Conservation (phyloP, 2,329 filamentous ascomycete genomes). For the Pseudogymnoascus sp. region DNA sequence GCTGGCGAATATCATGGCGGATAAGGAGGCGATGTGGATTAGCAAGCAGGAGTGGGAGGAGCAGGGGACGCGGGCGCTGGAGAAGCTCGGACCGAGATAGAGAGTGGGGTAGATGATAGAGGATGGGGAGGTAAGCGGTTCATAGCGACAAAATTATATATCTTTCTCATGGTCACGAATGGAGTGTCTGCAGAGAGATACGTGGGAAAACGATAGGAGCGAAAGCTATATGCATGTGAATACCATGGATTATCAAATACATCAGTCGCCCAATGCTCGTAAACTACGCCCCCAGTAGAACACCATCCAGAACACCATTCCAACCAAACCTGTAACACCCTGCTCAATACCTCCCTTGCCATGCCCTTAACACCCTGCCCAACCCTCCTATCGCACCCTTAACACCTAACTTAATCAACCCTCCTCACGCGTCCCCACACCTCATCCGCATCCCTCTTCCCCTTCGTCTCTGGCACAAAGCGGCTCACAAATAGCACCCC, state of each 20-base stretch:
- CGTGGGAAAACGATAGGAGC: not conserved
- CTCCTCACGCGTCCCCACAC: conserved; percentile 68
- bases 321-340: not conserved
- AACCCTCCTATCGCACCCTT: not conserved
- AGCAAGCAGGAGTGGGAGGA: conserved; percentile 96
- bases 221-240: not conserved
- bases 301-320: not conserved
- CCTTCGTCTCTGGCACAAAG: conserved; percentile 80
- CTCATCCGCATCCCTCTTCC: conserved; percentile 74
- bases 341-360: not conserved
- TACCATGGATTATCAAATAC: not conserved
- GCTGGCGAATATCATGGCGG: conserved; percentile 95
- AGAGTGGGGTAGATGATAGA: not conserved
- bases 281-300: not conserved
- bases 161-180: not conserved
- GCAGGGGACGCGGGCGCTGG: conserved; percentile 72
- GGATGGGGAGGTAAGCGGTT: not conserved
- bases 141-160: conserved; percentile 8
- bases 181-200: not conserved
- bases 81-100: conserved; percentile 87
- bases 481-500: conserved; percentile 64
- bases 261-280: not conserved
- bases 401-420: not conserved
- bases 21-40: conserved; percentile 99
- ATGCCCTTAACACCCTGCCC: not conserved